Evolutionary conservation across 805 yeast species (phyloP), one percentile per base, ranked within the genome.

Genomic region (Nakazawaea wyomingensis): DNA sequence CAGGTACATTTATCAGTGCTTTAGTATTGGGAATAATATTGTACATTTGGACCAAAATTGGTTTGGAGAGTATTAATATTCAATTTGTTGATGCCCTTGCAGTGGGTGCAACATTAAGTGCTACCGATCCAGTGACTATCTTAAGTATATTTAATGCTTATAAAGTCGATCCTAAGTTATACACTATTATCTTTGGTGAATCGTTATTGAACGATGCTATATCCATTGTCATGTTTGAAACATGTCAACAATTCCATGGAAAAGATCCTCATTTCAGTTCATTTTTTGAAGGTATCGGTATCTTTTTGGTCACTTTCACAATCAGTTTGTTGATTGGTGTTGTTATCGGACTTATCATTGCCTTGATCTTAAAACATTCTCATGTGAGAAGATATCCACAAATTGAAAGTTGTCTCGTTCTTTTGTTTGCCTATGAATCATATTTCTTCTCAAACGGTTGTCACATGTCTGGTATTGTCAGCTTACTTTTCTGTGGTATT

Each of bases 391-490:
- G 98, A 54, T 88, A 85, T 60, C 98, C 98, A n/a, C 95, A 89
- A 60, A 87, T 93, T 55, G 99, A 93, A 68, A 86, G 97, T 22
- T 95, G 98, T 61, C 61, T 93, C 43, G 95, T 93, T 22, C 66
- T 93, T 35, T 66, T 93, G 52, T 81, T 90, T 59, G 97, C 98
- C 14, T 93, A 93, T 60, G 96, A 89, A 55, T 88, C 97, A 0
- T 93, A 93, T 63, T 93, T 93, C 69, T 93, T 93, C 64, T 90
- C 98, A 34, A 93, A 93, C 57, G 99, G 99, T 39, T 95, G 98
- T 55, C 99, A 95, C 61, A 93, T 93, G 99, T 90, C 98, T 5
- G 99, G 99, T 36, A 91, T 91, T 50, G 98, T 91, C 5, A 89
- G 97, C 1, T 70, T 93, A 51, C 66, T 93, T 51, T 93, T 93